Percentiles rank a stretch among this genome's conserved stretches.
These are phyloP conservation scores for Quercus aquifolioides DNA, from an alignment of 306 rosid species.

Conservation along the genomic window DNA sequence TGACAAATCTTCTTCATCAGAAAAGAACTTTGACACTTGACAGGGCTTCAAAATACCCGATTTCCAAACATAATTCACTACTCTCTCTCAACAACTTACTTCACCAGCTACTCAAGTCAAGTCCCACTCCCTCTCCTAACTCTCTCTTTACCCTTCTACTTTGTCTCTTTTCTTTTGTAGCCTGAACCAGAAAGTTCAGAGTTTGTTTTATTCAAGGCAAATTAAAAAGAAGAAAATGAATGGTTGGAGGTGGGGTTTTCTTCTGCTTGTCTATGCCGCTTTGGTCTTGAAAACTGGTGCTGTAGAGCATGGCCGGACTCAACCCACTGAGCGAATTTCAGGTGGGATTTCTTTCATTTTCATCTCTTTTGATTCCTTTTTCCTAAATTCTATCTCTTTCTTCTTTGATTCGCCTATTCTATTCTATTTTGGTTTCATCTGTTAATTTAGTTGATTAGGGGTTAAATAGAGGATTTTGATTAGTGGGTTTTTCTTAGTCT, in stretches of 20 bases:
- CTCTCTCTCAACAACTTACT: not conserved
- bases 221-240: slow-evolving; percentile 45
- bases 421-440: not conserved
- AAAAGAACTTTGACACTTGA: too few relatives aligned
- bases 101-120: not conserved
- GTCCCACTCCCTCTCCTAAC: too few relatives aligned
- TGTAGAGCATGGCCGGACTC: slow-evolving; percentile 50
- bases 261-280: slow-evolving; percentile 49
- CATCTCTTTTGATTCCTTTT: not conserved
- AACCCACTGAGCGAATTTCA: slow-evolving; percentile 87
- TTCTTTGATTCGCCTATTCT: not conserved
- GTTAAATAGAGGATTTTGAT: slow-evolving; percentile 14
- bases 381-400: not conserved
- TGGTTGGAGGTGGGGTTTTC: slow-evolving; percentile 44
- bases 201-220: not conserved
- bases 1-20: too few relatives aligned
- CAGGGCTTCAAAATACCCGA: slow-evolving; percentile 12
- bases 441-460: slow-evolving; percentile 5
- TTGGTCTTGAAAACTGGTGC: slow-evolving; percentile 41
- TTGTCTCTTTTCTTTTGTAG: not conserved
- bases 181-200: slow-evolving; percentile 2
- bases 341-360: slow-evolving; percentile 40
- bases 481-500: not conserved
- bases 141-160: not conserved
- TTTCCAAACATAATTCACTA: not conserved